These are phyloP conservation scores for Apophysomyces elegans DNA, from an alignment of 371 early-diverging fungal genomes.

Conservation along the genomic window DNA sequence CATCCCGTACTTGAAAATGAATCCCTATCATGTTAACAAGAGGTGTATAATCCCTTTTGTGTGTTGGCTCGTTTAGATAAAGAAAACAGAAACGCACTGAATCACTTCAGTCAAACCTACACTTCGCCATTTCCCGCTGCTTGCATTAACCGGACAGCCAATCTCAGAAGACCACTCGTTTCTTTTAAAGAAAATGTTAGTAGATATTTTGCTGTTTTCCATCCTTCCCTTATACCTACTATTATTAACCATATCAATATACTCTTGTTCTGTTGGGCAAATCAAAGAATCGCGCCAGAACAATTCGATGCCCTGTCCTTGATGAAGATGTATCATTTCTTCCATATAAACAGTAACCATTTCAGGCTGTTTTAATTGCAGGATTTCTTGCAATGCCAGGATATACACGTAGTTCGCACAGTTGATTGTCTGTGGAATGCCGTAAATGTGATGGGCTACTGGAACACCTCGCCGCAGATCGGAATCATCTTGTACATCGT, in stretches of 20 bases:
- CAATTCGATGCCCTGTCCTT: constrained; percentile 91
- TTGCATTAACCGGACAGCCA: constrained; percentile 93
- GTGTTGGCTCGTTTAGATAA: not conserved
- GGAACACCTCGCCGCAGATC: constrained; percentile 88
- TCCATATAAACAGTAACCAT: constrained; percentile 84
- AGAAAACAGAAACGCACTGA: not conserved
- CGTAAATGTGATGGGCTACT: constrained; percentile 96
- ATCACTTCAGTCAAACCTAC: constrained; percentile 34
- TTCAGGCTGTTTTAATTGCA: constrained; percentile 65
- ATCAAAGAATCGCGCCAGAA: constrained; percentile 75
- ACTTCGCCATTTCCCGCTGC: constrained; percentile 50
- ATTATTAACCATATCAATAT: constrained; percentile 88
- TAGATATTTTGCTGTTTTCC: no score
- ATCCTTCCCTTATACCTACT: constrained; percentile 52
- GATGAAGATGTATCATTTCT: constrained; percentile 85
- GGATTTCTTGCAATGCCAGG: constrained; percentile 81
- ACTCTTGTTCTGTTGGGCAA: constrained; percentile 85
- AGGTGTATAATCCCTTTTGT: constrained; percentile 67
- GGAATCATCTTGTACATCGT: constrained; percentile 96
- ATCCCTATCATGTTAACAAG: constrained; percentile 89
- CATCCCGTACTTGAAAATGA: constrained; percentile 96
- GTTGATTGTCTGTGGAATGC: constrained; percentile 90
- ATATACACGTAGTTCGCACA: constrained; percentile 96
- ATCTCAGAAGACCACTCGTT: constrained; percentile 90
- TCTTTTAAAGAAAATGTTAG: constrained; percentile 48